Evolutionary conservation across 352 stramenopile genomes (phyloP).

Genomic region (Phytophthora melonis): DNA sequence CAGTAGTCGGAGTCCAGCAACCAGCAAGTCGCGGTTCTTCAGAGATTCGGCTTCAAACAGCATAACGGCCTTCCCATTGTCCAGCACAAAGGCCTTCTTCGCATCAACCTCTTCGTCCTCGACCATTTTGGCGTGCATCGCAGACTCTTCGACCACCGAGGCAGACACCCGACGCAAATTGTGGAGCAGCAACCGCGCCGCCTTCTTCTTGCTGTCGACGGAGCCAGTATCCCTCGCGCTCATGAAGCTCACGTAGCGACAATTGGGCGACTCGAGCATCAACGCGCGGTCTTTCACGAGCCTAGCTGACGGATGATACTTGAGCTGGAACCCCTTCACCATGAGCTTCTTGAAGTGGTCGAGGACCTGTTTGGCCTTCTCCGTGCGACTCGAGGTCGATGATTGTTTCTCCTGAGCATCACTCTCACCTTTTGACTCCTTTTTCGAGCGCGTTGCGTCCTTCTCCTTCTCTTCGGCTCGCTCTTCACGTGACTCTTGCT

Average conservation of each 20-base stretch:
- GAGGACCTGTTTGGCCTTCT: constrained; percentile 71
- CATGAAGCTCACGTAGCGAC: constrained; percentile 67
- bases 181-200: constrained; percentile 61
- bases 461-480: constrained; percentile 22
- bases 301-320: constrained; percentile 61
- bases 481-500: not conserved
- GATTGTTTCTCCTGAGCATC: constrained; percentile 25
- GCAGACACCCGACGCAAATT: constrained; percentile 64
- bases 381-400: constrained; percentile 26
- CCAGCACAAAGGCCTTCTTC: constrained; percentile 49
- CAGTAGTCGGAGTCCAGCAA: constrained; percentile 69
- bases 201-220: constrained; percentile 55
- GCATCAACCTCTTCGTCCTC: constrained; percentile 37
- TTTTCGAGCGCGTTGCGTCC: constrained; percentile 16
- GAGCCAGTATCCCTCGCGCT: constrained; percentile 39
- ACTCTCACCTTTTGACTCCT: constrained; percentile 16
- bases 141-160: constrained; percentile 38
- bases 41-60: constrained; percentile 70
- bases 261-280: constrained; percentile 46
- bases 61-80: constrained; percentile 72
- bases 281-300: constrained; percentile 59
- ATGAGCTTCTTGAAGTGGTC: constrained; percentile 81
- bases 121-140: constrained; percentile 40
- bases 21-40: constrained; percentile 76
- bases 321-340: constrained; percentile 70